phyloP scores from a whole-genome alignment of 2,329 filamentous ascomycete genomes.

The Fusarium newnesense region DNA sequence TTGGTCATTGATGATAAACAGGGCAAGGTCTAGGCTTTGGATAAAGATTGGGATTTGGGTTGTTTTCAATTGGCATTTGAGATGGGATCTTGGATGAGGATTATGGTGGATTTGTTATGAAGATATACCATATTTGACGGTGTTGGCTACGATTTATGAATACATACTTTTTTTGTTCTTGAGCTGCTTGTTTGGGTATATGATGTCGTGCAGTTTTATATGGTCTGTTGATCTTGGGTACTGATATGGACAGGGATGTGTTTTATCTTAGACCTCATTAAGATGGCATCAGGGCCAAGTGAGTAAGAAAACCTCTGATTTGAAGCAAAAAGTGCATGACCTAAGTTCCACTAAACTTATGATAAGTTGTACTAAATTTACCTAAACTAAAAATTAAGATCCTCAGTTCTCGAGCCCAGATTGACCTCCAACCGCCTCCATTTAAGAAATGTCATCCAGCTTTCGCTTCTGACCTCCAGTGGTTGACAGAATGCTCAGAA shows the following conservation, averaged over 20 bases:
- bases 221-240: neutral
- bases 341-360: too few species aligned
- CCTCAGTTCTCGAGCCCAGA: too few species aligned
- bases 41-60: neutral
- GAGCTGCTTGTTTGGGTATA: neutral
- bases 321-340: too few species aligned
- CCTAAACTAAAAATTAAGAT: too few species aligned
- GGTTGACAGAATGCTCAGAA: neutral
- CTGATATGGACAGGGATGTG: too few species aligned
- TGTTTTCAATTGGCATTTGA: neutral
- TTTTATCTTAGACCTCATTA: neutral
- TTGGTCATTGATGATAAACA: constrained; percentile 42
- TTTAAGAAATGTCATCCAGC: neutral
- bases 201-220: neutral
- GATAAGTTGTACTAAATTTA: too few species aligned
- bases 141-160: constrained; percentile 12
- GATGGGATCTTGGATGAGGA: neutral
- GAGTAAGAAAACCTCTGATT: too few species aligned
- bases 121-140: constrained; percentile 2
- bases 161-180: neutral
- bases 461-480: neutral
- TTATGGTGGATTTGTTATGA: neutral
- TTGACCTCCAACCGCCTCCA: too few species aligned
- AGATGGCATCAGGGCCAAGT: too few species aligned
- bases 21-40: neutral